These are phyloP conservation scores for Chaetothyriales sp. DNA, from an alignment of 2,329 filamentous ascomycete species.

Conservation along the genomic window DNA sequence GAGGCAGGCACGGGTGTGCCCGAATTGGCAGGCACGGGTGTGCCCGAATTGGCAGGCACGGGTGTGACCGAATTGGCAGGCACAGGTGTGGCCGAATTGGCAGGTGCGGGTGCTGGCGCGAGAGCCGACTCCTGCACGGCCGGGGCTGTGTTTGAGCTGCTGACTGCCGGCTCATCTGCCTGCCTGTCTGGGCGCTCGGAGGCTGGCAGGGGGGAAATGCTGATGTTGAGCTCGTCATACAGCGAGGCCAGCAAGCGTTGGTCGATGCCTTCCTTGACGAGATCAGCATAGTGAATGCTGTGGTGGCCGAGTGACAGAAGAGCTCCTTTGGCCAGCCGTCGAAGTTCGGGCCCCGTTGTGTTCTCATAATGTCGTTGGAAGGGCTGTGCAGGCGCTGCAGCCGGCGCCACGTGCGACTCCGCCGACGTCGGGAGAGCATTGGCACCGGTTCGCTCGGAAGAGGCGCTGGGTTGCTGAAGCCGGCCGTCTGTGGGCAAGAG, in stretches of 20 bases:
- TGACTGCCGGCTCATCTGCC: not conserved
- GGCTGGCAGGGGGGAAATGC: constrained; percentile 8
- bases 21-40: too few species aligned
- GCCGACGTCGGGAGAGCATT: too few species aligned
- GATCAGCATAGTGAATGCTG: constrained; percentile 60
- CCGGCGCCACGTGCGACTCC: not conserved
- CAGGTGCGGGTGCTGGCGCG: not conserved
- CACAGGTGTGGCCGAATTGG: too few species aligned
- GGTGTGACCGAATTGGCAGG: too few species aligned
- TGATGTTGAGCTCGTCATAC: constrained; percentile 55
- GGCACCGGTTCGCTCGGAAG: not conserved
- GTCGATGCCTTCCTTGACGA: constrained; percentile 61
- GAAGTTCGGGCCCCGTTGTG: constrained; percentile 26
- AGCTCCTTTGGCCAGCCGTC: constrained; percentile 46
- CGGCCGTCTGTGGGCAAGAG: not conserved
- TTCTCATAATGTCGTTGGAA: constrained; percentile 10
- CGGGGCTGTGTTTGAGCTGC: not conserved
- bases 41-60: too few species aligned
- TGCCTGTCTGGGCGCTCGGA: not conserved
- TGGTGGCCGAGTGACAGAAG: constrained; percentile 48
- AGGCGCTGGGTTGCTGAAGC: not conserved
- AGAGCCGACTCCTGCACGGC: not conserved
- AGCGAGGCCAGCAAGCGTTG: constrained; percentile 47
- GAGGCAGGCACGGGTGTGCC: too few species aligned
- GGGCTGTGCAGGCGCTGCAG: not conserved